Conservation (phyloP, 306 rosid species). For the Fragaria nilgerrensis region DNA sequence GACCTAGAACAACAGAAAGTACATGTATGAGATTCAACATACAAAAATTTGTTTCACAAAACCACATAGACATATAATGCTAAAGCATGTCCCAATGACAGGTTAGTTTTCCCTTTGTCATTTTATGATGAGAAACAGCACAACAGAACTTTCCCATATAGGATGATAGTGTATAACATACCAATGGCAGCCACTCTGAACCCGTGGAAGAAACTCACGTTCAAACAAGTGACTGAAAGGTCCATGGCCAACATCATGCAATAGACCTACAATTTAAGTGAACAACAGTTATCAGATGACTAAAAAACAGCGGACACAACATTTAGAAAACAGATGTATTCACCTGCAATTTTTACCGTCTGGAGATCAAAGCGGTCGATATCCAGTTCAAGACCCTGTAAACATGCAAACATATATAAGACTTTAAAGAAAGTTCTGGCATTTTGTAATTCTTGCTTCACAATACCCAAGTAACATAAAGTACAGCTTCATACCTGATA, state of each 20-base stretch:
- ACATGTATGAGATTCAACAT: conserved; percentile 1
- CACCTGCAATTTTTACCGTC: conserved; percentile 93
- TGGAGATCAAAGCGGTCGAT: conserved; percentile 78
- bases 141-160: neutral
- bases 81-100: neutral
- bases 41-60: conserved; percentile 2
- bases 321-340: conserved; percentile 4
- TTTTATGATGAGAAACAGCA: conserved; percentile 1
- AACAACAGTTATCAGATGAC: conserved; percentile 12
- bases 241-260: conserved; percentile 97
- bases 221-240: conserved; percentile 97
- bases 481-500: conserved; percentile 48
- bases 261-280: conserved; percentile 56
- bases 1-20: conserved; percentile 47
- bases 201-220: conserved; percentile 78
- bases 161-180: conserved; percentile 18
- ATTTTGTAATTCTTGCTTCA: conserved; percentile 3
- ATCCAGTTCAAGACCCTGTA: conserved; percentile 83
- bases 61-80: conserved; percentile 9
- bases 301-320: neutral
- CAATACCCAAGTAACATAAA: conserved; percentile 10
- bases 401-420: conserved; percentile 24
- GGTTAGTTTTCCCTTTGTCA: neutral
- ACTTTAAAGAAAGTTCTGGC: neutral
- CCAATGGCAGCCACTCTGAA: conserved; percentile 60